These are phyloP conservation scores for Austroboletus niveus DNA, from an alignment of 1,284 basidiomycete species.

Conservation along the genomic window DNA sequence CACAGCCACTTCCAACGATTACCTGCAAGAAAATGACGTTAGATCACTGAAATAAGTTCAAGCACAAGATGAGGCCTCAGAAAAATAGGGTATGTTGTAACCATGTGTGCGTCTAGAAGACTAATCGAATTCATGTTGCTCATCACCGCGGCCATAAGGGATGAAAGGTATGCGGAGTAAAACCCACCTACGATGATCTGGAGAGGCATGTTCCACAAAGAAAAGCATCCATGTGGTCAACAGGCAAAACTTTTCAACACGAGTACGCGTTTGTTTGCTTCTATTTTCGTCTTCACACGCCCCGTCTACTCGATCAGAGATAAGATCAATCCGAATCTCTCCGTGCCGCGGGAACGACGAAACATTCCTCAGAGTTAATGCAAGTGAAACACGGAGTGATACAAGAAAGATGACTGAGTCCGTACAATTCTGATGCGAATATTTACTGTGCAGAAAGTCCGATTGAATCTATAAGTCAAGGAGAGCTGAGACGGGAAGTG, in stretches of 20 bases:
- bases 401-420: constrained; percentile 22
- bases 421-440: constrained; percentile 12
- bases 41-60: constrained; percentile 6
- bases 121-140: constrained; percentile 67
- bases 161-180: constrained; percentile 9
- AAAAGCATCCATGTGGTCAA: background rate
- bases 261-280: background rate
- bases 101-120: constrained; percentile 69
- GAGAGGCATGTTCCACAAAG: background rate
- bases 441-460: constrained; percentile 14
- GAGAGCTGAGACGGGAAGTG: constrained; percentile 7
- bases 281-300: background rate
- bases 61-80: constrained; percentile 30
- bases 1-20: background rate
- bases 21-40: constrained; percentile 13
- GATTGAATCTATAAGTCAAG: constrained; percentile 14
- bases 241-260: background rate
- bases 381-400: constrained; percentile 7
- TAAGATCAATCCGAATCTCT: background rate
- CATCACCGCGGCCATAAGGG: constrained; percentile 46
- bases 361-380: constrained; percentile 7
- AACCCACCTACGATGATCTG: constrained; percentile 50
- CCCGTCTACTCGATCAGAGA: background rate
- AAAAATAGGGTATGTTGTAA: constrained; percentile 30
- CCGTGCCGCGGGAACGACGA: background rate